These are phyloP conservation scores for Angomonas desouzai DNA, from an alignment of 208 protist genomes.

Conservation along the genomic window DNA sequence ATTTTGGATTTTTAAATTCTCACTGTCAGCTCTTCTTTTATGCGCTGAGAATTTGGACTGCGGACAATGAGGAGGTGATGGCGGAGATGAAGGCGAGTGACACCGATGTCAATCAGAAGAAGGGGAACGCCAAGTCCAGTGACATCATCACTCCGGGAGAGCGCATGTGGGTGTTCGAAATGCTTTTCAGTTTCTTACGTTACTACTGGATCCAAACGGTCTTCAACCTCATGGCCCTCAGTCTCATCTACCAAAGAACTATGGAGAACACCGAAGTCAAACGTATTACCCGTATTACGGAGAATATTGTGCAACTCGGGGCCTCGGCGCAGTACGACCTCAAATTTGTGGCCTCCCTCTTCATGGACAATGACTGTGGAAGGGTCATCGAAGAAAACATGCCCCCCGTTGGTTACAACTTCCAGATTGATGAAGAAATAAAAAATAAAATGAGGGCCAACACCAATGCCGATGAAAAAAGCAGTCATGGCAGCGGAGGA, in stretches of 20 bases:
- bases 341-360: background rate
- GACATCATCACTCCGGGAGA: background rate
- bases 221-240: conserved; percentile 3
- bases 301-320: conserved; percentile 3
- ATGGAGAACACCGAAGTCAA: conserved; percentile 8
- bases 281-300: background rate
- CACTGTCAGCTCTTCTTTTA: conserved; percentile 3
- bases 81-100: conserved; percentile 1
- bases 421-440: background rate
- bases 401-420: background rate
- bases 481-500: background rate
- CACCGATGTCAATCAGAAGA: background rate
- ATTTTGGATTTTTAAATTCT: conserved; percentile 4
- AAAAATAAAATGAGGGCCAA: background rate
- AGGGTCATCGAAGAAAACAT: background rate
- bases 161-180: background rate
- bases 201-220: conserved; percentile 9
- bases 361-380: background rate
- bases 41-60: background rate
- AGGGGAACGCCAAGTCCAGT: background rate
- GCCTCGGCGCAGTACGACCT: conserved; percentile 4
- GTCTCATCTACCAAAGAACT: background rate
- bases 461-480: background rate
- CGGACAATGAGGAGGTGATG: background rate
- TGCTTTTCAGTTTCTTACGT: background rate